Evolutionary conservation across 768 basidiomycete species (phyloP).

Genomic region (Flagelloscypha sp.): DNA sequence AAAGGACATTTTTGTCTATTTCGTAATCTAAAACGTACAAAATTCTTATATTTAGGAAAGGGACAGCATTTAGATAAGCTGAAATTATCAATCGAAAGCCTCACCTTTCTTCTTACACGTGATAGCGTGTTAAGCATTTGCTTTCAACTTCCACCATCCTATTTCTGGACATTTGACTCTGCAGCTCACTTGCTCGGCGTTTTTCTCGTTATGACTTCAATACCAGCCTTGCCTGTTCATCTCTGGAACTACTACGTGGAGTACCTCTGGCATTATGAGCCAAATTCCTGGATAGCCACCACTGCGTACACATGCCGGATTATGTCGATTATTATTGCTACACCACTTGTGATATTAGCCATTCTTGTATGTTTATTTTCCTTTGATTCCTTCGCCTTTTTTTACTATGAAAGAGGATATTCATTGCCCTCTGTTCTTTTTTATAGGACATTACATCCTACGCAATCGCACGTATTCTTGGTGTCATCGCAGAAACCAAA

Average conservation of each 20-base stretch:
- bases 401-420: slow-evolving; percentile 2
- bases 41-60: too few relatives aligned
- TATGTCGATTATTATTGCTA: slow-evolving; percentile 43
- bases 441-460: slow-evolving; percentile 72
- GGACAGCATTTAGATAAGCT: too few relatives aligned
- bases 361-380: slow-evolving; percentile 45
- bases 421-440: slow-evolving; percentile 4
- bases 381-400: slow-evolving; percentile 8
- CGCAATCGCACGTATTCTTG: slow-evolving; percentile 74
- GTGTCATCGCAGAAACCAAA: slow-evolving; percentile 65
- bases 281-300: slow-evolving; percentile 59
- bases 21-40: too few relatives aligned
- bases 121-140: too few relatives aligned
- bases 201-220: too few relatives aligned
- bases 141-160: too few relatives aligned
- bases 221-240: slow-evolving; percentile 27
- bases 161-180: too few relatives aligned
- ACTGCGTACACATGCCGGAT: slow-evolving; percentile 57
- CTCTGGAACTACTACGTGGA: slow-evolving; percentile 56
- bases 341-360: slow-evolving; percentile 51
- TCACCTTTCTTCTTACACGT: too few relatives aligned
- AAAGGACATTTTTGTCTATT: too few relatives aligned
- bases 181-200: too few relatives aligned
- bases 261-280: slow-evolving; percentile 56
- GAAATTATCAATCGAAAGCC: too few relatives aligned